Percentiles rank a stretch among this genome's conserved stretches.
Evolutionary conservation across 345 rosid genomes (phyloP).

Genomic region (Citrus inodora): DNA sequence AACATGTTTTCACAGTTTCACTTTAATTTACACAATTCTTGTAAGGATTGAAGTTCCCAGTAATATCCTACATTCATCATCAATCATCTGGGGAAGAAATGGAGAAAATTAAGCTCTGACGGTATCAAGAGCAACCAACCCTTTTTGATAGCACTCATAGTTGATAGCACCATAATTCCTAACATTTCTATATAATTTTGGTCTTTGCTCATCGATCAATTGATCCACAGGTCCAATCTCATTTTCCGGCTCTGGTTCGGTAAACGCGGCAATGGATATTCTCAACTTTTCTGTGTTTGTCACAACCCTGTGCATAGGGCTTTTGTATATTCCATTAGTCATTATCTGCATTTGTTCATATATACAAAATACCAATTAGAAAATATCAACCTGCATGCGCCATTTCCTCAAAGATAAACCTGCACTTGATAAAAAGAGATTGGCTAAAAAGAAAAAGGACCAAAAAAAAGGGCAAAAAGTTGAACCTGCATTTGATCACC

Average conservation of each 20-base stretch:
- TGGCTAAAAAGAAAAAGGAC: neutral
- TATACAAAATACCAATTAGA: neutral
- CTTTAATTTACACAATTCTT: neutral
- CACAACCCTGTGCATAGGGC: constrained; percentile 47
- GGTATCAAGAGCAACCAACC: constrained; percentile 39
- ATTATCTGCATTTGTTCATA: constrained; percentile 34
- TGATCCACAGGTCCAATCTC: constrained; percentile 32
- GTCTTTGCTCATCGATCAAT: constrained; percentile 30
- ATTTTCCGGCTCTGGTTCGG: constrained; percentile 35
- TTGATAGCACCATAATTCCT: constrained; percentile 40
- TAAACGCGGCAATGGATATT: constrained; percentile 40
- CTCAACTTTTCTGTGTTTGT: constrained; percentile 40
- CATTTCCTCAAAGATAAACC: constrained; percentile 5
- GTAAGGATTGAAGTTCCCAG: neutral
- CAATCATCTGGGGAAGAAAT: neutral
- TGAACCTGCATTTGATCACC: constrained; percentile 56
- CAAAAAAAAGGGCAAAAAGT: neutral
- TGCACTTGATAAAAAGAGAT: constrained; percentile 42
- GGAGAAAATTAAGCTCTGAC: constrained; percentile 12
- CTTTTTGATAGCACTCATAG: constrained; percentile 40
- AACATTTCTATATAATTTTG: constrained; percentile 39
- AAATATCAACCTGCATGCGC: too few species aligned
- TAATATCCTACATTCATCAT: neutral
- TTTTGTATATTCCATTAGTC: constrained; percentile 58
- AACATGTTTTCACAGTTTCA: too few species aligned